Base-by-base conservation (phyloP, 2,329 filamentous ascomycete species). In the Akanthomyces dipterigenus region DNA sequence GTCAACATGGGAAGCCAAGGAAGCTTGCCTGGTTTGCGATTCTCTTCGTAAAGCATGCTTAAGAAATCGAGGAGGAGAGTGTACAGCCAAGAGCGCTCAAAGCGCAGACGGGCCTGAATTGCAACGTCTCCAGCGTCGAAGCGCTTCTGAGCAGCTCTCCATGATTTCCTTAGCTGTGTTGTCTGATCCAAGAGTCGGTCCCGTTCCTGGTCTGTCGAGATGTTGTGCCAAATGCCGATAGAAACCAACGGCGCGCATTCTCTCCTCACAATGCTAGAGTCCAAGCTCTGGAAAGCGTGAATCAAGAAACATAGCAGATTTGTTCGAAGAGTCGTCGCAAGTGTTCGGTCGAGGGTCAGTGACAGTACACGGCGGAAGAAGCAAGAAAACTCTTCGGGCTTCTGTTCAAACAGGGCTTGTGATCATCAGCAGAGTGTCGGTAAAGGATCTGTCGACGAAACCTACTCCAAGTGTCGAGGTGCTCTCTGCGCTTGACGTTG, bases 161-260 rank as follows among this genome's bases (percentile, higher is more conserved):
- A 99, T 55, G 91, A 88, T 73, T 97, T 98, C 71, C 85, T 88
- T 68, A 96, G 75, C 65, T 90, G 87, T n/a, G 85, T 76, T 51
- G 84, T 83, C 66, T 90, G 87, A 48, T 90, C 86, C 34, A 99
- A 81, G 60, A 87, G 84, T 38, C 79, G 78, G 60, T 96, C 90
- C 66, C 91, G 85, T 64, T 87, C 84, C 62, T 83, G 81, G 38
- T 96, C 91, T 61, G 84, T 89, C 34, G 90, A 89, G 42, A 99
- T 77, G 70, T 96, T 96, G 70, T 98, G 91, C 95, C 95, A 99
- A 68, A 95, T 91, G 1, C 90, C 88, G 68, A 99, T 96, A 14
- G 92, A 95, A 22, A 99, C 93, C 56, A 99, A 79, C 1, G 96
- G 91, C 7, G 93, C 95, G 74, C 95, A 98, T 78, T 99, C 95